Conservation (phyloP, 805 yeast genomes). For the Wickerhamomyces bovis region DNA sequence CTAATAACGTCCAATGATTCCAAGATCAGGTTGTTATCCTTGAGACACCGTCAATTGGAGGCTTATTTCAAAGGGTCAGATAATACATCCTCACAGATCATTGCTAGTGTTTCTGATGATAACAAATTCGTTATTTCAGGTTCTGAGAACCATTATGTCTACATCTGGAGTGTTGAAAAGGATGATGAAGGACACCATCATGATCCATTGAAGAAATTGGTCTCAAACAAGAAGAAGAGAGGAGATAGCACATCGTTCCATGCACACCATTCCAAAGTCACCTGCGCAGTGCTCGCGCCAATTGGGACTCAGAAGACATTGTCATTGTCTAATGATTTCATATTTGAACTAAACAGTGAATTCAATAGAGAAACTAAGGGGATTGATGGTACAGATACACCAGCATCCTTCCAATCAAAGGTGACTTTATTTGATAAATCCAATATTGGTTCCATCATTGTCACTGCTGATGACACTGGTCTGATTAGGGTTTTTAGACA, state of each 20-base stretch:
- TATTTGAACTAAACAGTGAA: constrained; percentile 52
- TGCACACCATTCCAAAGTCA: constrained; percentile 69
- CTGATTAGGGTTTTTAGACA: constrained; percentile 71
- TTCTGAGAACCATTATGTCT: constrained; percentile 84
- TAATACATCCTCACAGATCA: constrained; percentile 65
- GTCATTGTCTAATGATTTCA: constrained; percentile 71
- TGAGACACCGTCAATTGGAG: constrained; percentile 47
- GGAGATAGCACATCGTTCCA: constrained; percentile 64
- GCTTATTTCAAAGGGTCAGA: constrained; percentile 68
- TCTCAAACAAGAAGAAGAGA: constrained; percentile 36
- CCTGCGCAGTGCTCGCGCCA: constrained; percentile 77
- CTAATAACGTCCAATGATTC: constrained; percentile 82
- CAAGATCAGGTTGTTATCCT: constrained; percentile 58
- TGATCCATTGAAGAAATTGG: constrained; percentile 11
- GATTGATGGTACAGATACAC: constrained; percentile 4
- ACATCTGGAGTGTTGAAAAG: constrained; percentile 59
- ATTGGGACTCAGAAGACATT: constrained; percentile 54
- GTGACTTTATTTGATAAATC: constrained; percentile 23
- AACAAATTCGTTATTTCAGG: constrained; percentile 60
- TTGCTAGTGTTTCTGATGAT: constrained; percentile 58
- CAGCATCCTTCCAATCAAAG: constrained; percentile 5
- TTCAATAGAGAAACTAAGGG: constrained; percentile 13
- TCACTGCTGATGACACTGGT: constrained; percentile 74
- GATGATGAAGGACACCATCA: constrained; percentile 11
- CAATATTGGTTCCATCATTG: constrained; percentile 45